Percentiles rank a stretch among this genome's conserved stretches.
Evolutionary conservation across 1,284 basidiomycete species (phyloP).

Genomic region (Blastosporella zonata): DNA sequence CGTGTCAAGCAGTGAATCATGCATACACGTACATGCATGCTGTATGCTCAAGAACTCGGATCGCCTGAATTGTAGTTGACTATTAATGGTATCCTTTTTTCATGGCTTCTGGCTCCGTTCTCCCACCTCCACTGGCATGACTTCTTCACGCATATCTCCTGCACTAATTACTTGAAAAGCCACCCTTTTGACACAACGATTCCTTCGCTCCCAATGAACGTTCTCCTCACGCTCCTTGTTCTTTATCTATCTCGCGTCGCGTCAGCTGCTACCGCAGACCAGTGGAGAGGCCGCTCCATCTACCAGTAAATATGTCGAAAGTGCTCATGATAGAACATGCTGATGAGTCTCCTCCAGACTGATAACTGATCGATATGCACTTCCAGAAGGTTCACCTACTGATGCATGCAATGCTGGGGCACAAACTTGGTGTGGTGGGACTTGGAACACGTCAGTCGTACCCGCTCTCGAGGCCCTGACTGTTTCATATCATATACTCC

Average conservation of each 20-base stretch:
- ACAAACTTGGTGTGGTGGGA: slow-evolving; percentile 73
- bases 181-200: slow-evolving; percentile 4
- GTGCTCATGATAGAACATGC: not conserved
- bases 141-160: not conserved
- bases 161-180: not conserved
- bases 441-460: slow-evolving; percentile 54
- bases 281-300: slow-evolving; percentile 43
- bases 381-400: slow-evolving; percentile 49
- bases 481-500: not conserved
- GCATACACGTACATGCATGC: not conserved
- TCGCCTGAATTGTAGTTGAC: not conserved
- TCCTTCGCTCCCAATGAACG: slow-evolving; percentile 11
- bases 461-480: not conserved
- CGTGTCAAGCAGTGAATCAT: too few species aligned
- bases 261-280: slow-evolving; percentile 39
- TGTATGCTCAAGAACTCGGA: not conserved
- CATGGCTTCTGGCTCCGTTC: not conserved
- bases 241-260: slow-evolving; percentile 16
- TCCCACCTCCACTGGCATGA: not conserved
- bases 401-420: slow-evolving; percentile 53
- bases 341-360: slow-evolving; percentile 36
- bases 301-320: slow-evolving; percentile 34
- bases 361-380: slow-evolving; percentile 75
- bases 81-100: not conserved
- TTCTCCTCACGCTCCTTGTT: slow-evolving; percentile 1